phyloP scores from a whole-genome alignment of 75 land plant species.

The Cupressus sempervirens region DNA sequence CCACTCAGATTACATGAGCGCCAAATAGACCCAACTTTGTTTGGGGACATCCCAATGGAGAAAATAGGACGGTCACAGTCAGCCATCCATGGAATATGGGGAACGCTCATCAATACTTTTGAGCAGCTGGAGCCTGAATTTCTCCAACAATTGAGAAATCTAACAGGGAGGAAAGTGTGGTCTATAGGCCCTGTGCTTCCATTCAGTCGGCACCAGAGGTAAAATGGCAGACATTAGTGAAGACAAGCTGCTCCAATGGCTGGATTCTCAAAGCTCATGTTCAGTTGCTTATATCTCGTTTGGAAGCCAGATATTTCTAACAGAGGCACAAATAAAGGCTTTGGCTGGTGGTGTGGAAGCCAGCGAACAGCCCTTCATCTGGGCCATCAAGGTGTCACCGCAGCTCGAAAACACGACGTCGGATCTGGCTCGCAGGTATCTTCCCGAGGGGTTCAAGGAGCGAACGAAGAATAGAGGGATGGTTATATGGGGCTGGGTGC shows the following conservation, averaged over 20 bases:
- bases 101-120: constrained; percentile 37
- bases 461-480: neutral
- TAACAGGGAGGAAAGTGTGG: constrained; percentile 20
- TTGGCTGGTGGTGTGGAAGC: neutral
- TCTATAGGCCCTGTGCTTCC: constrained; percentile 35
- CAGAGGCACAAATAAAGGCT: neutral
- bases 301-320: neutral
- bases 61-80: neutral
- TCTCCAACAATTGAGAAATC: constrained; percentile 14
- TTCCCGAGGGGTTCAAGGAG: neutral
- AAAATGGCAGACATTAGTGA: neutral
- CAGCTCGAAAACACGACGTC: neutral
- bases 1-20: neutral
- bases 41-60: neutral
- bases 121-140: constrained; percentile 26
- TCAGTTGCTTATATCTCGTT: constrained; percentile 2
- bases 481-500: neutral
- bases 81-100: neutral
- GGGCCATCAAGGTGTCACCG: neutral
- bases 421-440: neutral
- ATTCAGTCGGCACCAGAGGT: neutral
- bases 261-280: neutral
- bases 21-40: neutral
- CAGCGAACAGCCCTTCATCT: neutral
- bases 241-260: neutral